Base-by-base conservation (phyloP, 495 filamentous ascomycete species). In the Annulohypoxylon maeteangense region DNA sequence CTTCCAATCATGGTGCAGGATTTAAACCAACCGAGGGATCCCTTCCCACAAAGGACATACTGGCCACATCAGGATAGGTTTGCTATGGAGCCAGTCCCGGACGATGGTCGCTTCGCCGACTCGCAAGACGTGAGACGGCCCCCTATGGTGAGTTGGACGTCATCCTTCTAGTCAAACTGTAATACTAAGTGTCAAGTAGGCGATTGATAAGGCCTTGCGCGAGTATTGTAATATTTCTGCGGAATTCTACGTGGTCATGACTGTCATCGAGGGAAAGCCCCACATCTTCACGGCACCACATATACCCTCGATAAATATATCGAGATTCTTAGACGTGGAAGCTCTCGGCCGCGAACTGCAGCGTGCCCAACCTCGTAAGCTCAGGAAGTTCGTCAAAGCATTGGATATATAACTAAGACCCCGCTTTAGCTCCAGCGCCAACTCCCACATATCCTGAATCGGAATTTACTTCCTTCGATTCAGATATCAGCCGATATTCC, bases 171-270 rank as follows among this genome's bases (percentile, higher is more conserved):
- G 45, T 32, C 18, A 48, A 34, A 10, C 14, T 22, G 27, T 18
- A 7, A 11, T 73, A 51, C 62, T 74, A 57, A 74, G 22, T 58
- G 34, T 20, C 7, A 36, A 12, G 12, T 63, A 83, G 82, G 78
- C 76, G 29, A 79, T 84, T 45, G 73, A 77, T 16, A 72, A 74
- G 32, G 80, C 79, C 7, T 63, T 84, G 2, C 75, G 77, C 12
- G 80, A 81, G 20, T 73, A 79, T 12, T 83, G 81, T 65, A 67
- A 72, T 31, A 78, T 84, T 47, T 62, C 75, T 10, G 71, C 70
- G 0, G 67, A 77, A n/a, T 74, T 73, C 62, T 84, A 78, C 51
- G 79, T 84, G 34, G 71, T 82, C 11, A 79, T 78, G 32, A 67
- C 75, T 10, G 25, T 77, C 16, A 74, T 74, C 10, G 79, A 81